These are phyloP conservation scores for Globisporangium uncinulatum DNA, from an alignment of 352 stramenopile species.

Conservation along the genomic window DNA sequence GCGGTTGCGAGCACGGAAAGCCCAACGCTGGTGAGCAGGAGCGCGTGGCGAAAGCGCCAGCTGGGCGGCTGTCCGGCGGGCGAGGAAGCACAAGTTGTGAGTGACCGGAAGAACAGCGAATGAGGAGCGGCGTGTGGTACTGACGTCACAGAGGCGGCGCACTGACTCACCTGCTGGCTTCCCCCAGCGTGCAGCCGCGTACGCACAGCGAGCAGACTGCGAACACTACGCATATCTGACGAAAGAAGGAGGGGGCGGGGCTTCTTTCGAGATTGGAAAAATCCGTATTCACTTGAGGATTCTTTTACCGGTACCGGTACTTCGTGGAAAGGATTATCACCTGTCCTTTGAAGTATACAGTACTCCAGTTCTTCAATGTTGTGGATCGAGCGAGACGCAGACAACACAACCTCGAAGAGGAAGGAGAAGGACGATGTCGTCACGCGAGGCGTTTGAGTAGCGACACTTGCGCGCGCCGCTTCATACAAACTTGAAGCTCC, in stretches of 20 bases:
- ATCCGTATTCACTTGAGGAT: too few relatives aligned
- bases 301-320: too few relatives aligned
- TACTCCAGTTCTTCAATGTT: too few relatives aligned
- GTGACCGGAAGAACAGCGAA: neutral
- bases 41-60: slow-evolving; percentile 24
- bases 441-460: too few relatives aligned
- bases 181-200: slow-evolving; percentile 13
- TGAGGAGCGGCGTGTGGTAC: too few relatives aligned
- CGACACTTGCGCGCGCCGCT: neutral
- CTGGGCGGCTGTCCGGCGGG: neutral
- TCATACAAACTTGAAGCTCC: too few relatives aligned
- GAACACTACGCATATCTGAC: neutral
- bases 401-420: too few relatives aligned
- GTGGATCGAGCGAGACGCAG: too few relatives aligned
- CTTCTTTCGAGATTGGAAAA: neutral
- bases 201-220: neutral
- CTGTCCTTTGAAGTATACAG: too few relatives aligned
- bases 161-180: slow-evolving; percentile 24
- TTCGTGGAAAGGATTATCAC: too few relatives aligned
- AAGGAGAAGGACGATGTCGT: too few relatives aligned
- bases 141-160: neutral
- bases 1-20: slow-evolving; percentile 33
- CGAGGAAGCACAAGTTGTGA: neutral
- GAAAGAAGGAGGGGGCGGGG: too few relatives aligned
- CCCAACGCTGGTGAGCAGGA: slow-evolving; percentile 41